These are phyloP conservation scores for Globomyces pollinis-pini DNA, from an alignment of 192 early-diverging fungal species.

Conservation along the genomic window DNA sequence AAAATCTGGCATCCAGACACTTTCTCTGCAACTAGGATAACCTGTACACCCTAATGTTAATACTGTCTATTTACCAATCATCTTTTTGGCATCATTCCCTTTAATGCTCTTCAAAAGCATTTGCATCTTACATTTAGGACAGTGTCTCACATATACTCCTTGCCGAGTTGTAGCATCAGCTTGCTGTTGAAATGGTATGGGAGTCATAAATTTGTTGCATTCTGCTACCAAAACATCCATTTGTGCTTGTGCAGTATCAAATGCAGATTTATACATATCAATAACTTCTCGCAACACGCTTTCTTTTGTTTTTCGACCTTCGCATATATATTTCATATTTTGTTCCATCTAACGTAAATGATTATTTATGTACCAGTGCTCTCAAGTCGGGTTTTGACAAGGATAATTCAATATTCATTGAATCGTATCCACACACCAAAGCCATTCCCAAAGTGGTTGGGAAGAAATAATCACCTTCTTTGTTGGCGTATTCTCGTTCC, in stretches of 20 bases:
- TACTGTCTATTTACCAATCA: too few relatives aligned
- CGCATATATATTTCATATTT: constrained; percentile 66
- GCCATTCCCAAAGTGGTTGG: constrained; percentile 85
- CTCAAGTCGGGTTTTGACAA: constrained; percentile 85
- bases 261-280: constrained; percentile 66
- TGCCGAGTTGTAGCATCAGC: not conserved
- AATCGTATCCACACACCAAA: constrained; percentile 77
- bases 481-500: constrained; percentile 76
- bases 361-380: constrained; percentile 31
- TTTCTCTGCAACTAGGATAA: constrained; percentile 38
- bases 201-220: constrained; percentile 24
- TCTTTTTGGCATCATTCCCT: not conserved
- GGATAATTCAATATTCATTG: constrained; percentile 76
- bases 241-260: constrained; percentile 39
- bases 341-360: constrained; percentile 68
- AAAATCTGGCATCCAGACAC: constrained; percentile 32
- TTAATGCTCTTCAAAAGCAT: constrained; percentile 20
- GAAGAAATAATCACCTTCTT: constrained; percentile 41
- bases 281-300: constrained; percentile 64
- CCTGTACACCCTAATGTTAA: too few relatives aligned
- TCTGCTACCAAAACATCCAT: constrained; percentile 40
- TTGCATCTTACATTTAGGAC: constrained; percentile 7
- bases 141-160: constrained; percentile 7
- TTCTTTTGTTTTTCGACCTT: constrained; percentile 54
- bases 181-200: not conserved